Percentiles rank a stretch among this genome's conserved stretches.
These are phyloP conservation scores for Phellopilus nigrolimitatus DNA, from an alignment of 1,284 basidiomycete genomes.

Conservation along the genomic window DNA sequence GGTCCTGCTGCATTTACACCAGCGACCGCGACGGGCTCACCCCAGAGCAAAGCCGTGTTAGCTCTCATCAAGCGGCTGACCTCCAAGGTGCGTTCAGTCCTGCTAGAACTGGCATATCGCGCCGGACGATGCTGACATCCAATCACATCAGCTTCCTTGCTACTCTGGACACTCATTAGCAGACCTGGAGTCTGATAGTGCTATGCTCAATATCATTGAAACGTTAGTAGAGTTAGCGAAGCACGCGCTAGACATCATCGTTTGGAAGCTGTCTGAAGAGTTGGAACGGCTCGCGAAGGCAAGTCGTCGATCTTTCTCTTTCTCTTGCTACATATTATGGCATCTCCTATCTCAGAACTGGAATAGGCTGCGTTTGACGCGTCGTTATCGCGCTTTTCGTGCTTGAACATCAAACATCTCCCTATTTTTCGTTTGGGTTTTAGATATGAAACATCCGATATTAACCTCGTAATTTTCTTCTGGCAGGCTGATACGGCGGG, in stretches of 20 bases:
- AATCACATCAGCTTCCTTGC: slow-evolving; percentile 66
- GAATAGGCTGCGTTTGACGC: too few species aligned
- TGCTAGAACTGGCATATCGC: not conserved
- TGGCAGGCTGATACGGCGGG: slow-evolving; percentile 43
- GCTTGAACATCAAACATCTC: too few species aligned
- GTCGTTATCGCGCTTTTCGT: slow-evolving; percentile 8
- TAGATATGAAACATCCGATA: not conserved
- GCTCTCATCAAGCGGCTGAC: slow-evolving; percentile 68
- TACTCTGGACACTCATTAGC: slow-evolving; percentile 74
- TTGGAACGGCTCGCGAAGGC: slow-evolving; percentile 78
- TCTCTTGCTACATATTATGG: too few species aligned
- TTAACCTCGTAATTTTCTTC: not conserved
- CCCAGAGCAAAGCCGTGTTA: slow-evolving; percentile 69
- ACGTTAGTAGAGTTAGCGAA: slow-evolving; percentile 74
- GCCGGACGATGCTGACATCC: not conserved
- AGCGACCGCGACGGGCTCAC: slow-evolving; percentile 34
- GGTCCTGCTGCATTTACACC: slow-evolving; percentile 28
- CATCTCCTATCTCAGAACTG: too few species aligned
- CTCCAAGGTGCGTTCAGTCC: slow-evolving; percentile 48
- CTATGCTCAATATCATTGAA: slow-evolving; percentile 69
- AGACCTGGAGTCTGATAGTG: slow-evolving; percentile 69
- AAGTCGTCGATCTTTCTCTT: slow-evolving; percentile 25
- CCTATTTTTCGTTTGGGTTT: not conserved
- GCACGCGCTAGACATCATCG: slow-evolving; percentile 74
- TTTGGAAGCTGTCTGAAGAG: slow-evolving; percentile 70